Evolutionary conservation across 768 basidiomycete species (phyloP).

Genomic region (Chalciporus chontae): DNA sequence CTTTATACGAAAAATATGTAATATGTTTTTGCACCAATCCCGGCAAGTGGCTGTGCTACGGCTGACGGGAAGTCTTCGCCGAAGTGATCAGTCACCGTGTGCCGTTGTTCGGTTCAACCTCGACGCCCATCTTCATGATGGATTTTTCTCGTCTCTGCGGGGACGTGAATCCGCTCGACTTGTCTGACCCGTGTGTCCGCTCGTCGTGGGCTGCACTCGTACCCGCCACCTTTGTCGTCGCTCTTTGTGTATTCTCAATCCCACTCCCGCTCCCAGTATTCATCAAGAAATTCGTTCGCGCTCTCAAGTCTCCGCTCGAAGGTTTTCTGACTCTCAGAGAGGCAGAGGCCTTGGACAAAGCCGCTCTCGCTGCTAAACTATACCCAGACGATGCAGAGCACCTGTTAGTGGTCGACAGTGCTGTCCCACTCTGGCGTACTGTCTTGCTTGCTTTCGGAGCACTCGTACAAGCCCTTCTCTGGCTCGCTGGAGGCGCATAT

Average conservation of each 20-base stretch:
- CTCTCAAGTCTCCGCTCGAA: constrained; percentile 30
- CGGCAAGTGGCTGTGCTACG: no score
- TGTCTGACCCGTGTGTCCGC: constrained; percentile 45
- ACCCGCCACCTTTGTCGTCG: constrained; percentile 46
- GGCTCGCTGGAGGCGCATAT: constrained; percentile 62
- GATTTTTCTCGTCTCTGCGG: constrained; percentile 11
- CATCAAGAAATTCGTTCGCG: constrained; percentile 14
- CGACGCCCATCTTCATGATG: constrained; percentile 5
- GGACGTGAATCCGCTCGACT: constrained; percentile 30
- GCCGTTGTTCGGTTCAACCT: no score
- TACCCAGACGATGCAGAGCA: not conserved
- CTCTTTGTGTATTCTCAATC: constrained; percentile 39
- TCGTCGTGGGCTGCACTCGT: constrained; percentile 48
- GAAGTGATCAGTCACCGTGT: no score
- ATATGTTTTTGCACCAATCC: not conserved
- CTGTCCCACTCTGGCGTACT: constrained; percentile 56
- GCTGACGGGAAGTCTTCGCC: no score
- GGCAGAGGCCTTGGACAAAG: constrained; percentile 47
- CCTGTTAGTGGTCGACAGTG: not conserved
- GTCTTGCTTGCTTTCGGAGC: constrained; percentile 54
- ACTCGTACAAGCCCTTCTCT: constrained; percentile 51
- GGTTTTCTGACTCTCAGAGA: constrained; percentile 50
- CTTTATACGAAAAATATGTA: no score
- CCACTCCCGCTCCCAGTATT: constrained; percentile 19
- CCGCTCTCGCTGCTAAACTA: not conserved